Conservation (phyloP, 129 eudicot genomes). For the Lactuca sativa region DNA sequence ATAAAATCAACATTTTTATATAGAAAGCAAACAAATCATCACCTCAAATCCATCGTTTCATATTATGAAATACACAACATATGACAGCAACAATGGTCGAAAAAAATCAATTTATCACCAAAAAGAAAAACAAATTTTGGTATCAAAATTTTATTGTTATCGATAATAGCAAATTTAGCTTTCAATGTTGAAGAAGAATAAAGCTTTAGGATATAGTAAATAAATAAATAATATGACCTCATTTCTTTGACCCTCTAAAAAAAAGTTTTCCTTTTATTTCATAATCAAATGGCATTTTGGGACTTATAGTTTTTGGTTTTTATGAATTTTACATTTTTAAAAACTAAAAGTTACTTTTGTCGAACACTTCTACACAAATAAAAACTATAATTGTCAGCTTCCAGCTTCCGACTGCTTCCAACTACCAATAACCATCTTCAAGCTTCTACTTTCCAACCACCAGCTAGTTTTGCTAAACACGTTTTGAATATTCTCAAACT, state of each 20-base stretch:
- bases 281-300: no score
- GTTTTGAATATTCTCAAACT: no score
- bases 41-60: conserved; percentile 23
- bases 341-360: no score
- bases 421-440: no score
- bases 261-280: no score
- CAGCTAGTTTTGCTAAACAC: no score
- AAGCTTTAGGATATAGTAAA: neutral
- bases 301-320: no score
- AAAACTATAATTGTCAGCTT: no score
- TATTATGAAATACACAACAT: neutral
- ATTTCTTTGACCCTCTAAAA: conserved; percentile 5
- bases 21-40: conserved; percentile 16
- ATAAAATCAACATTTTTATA: neutral
- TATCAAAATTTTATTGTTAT: conserved; percentile 3
- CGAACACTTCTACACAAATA: no score
- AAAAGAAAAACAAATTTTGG: conserved; percentile 23
- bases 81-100: conserved; percentile 21
- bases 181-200: conserved; percentile 16
- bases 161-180: conserved; percentile 6
- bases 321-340: no score
- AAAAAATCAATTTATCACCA: neutral
- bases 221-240: neutral
- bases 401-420: no score
- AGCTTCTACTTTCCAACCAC: no score